Base-by-base conservation (phyloP, 2,329 filamentous ascomycete species). In the Fusarium papillatum region DNA sequence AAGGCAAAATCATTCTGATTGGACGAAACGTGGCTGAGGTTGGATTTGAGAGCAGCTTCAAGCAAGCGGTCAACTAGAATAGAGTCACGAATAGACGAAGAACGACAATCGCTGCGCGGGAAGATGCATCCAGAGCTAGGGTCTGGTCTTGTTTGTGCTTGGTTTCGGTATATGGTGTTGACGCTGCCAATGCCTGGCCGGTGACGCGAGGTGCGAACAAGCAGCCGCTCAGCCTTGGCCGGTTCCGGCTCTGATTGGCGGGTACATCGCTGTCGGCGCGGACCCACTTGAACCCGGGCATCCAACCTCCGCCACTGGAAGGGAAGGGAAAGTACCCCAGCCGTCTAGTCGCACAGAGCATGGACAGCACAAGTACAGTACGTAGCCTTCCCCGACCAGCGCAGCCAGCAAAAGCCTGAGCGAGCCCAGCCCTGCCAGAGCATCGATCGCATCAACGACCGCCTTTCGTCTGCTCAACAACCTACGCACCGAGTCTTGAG, bases 1-100 rank as follows among this genome's bases (percentile, higher is more conserved):
- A 82, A 43, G 89, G 92, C 26, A 94, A 94, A 81, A 84, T 94
- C 61, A 89, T 94, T 13, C 79, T 94, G 57, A 93, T 94, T 81
- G 92, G 92, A 55, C 87, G 90, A 70, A 85, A 88, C 53, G 79
- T 93, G 66, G 84, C 82, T 24, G 82, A 82, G n/a, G 84, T 89
- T 57, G 85, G 90, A 68, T 90, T 93, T 77, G 83, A 85, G 73
- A 80, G 82, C 64, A 93, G 85, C 71, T 83, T 87, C 60, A 78
- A 74, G 59, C 66, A 72, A 82, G 69, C 77, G 14, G 48, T 85
- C 13, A 72, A 73, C 39, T 79, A 64, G 68, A 53, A 36, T 79
- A 62, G 68, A 53, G 48, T 24, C 31, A 70, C 34, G 16, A 43
- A 61, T 55, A 61, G 48, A 71, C 24, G n/a, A 57, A 57, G 17